These are phyloP conservation scores for Exutisphaerella laricina DNA, from an alignment of 2,329 filamentous ascomycete genomes.

Conservation along the genomic window DNA sequence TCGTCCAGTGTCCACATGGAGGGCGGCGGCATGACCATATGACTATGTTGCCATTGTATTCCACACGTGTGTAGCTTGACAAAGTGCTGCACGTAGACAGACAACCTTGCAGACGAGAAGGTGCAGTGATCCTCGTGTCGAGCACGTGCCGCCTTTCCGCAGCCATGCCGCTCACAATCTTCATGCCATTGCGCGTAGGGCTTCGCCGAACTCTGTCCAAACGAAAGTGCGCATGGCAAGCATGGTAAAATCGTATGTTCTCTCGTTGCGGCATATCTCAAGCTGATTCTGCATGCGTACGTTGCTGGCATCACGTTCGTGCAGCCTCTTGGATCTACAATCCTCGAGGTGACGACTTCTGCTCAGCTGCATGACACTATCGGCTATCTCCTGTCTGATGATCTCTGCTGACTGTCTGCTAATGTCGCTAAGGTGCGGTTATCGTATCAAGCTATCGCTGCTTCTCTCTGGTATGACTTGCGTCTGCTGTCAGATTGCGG, in stretches of 20 bases:
- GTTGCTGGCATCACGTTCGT: constrained; percentile 9
- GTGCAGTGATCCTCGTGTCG: not conserved
- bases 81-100: constrained; percentile 1
- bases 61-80: not conserved
- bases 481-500: constrained; percentile 16
- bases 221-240: constrained; percentile 13
- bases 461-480: constrained; percentile 20
- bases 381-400: constrained; percentile 25
- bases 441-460: constrained; percentile 26
- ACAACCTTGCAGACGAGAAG: not conserved
- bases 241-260: constrained; percentile 5
- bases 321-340: constrained; percentile 2
- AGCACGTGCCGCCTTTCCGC: constrained; percentile 3
- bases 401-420: constrained; percentile 16
- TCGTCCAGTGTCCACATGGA: too few relatives aligned
- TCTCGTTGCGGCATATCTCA: constrained; percentile 17
- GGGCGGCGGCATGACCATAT: too few relatives aligned
- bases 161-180: constrained; percentile 4
- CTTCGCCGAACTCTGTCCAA: constrained; percentile 19
- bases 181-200: constrained; percentile 6
- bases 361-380: constrained; percentile 24
- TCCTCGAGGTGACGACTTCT: constrained; percentile 11
- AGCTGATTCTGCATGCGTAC: constrained; percentile 22
- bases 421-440: constrained; percentile 21
- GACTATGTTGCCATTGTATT: not conserved